A percentile compares a stretch with the other conserved stretches of the same genome.
Evolutionary conservation across 2,329 filamentous ascomycete genomes (phyloP).

Genomic region (Hyphodiscus sp.): DNA sequence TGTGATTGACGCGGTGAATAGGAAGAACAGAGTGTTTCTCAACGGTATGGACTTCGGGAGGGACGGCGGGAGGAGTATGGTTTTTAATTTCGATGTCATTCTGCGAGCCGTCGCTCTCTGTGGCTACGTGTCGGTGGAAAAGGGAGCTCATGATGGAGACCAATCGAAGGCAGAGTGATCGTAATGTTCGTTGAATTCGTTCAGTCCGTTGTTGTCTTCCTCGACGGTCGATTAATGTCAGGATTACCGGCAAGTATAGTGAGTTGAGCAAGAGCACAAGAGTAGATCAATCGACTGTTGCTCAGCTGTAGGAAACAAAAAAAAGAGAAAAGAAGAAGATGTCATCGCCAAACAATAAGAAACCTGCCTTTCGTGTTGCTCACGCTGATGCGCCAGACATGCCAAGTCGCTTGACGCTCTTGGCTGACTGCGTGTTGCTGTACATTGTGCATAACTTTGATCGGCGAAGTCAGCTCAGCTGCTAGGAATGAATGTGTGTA

Average conservation of each 20-base stretch:
- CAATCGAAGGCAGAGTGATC: background rate
- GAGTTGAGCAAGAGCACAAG: background rate
- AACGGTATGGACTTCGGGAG: background rate
- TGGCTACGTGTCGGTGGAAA: background rate
- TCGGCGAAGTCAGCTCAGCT: no score
- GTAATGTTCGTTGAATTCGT: background rate
- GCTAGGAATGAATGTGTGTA: no score
- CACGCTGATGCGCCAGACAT: background rate
- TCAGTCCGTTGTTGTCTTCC: background rate
- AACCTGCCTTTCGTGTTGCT: background rate
- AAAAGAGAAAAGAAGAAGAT: background rate
- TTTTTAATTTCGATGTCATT: slow-evolving; percentile 2
- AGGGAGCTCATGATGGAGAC: background rate
- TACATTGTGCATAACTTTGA: no score
- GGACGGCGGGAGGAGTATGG: background rate
- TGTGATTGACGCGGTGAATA: slow-evolving; percentile 12
- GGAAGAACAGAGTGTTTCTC: slow-evolving; percentile 2
- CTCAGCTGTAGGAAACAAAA: background rate
- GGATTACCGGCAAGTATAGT: background rate
- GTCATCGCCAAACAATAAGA: background rate
- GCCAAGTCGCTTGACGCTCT: background rate
- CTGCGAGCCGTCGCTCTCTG: background rate
- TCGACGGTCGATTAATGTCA: background rate
- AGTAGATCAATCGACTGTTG: background rate
- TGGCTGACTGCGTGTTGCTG: background rate